Conservation (phyloP, 371 early-diverging fungal species). For the Vairimorpha necatrix region DNA sequence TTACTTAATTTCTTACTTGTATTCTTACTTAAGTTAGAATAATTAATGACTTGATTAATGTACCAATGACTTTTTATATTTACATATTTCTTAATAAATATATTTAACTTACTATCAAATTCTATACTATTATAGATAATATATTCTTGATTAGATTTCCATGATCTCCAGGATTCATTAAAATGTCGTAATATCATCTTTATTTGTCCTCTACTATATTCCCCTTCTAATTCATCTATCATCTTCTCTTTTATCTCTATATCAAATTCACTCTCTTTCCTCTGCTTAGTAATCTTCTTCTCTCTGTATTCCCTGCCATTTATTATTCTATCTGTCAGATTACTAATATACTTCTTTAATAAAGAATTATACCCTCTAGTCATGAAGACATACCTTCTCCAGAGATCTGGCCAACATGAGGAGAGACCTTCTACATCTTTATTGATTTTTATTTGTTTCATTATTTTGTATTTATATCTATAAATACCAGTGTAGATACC, state of each 20-base stretch:
- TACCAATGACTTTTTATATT: conserved; percentile 97
- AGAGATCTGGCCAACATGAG: conserved; percentile 89
- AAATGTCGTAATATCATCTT: conserved; percentile 88
- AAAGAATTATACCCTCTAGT: conserved; percentile 91
- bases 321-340: conserved; percentile 89
- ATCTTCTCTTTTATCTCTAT: conserved; percentile 88
- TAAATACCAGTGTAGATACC: conserved; percentile 98
- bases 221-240: conserved; percentile 86
- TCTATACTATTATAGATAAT: neutral
- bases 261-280: conserved; percentile 93
- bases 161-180: conserved; percentile 91
- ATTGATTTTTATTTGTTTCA: conserved; percentile 88
- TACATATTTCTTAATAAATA: conserved; percentile 92
- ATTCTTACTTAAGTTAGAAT: conserved; percentile 66
- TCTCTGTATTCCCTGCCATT: conserved; percentile 81
- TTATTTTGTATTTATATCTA: conserved; percentile 93
- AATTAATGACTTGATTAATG: conserved; percentile 69
- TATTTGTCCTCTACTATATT: conserved; percentile 87
- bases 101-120: conserved; percentile 86
- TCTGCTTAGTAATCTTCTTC: conserved; percentile 71
- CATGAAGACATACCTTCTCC: conserved; percentile 98
- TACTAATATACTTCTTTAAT: conserved; percentile 90
- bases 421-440: conserved; percentile 50
- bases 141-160: conserved; percentile 89
- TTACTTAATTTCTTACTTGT: conserved; percentile 34